phyloP scores from a whole-genome alignment of 1,139 yeast species.

The Magnusiomyces magnusii region DNA sequence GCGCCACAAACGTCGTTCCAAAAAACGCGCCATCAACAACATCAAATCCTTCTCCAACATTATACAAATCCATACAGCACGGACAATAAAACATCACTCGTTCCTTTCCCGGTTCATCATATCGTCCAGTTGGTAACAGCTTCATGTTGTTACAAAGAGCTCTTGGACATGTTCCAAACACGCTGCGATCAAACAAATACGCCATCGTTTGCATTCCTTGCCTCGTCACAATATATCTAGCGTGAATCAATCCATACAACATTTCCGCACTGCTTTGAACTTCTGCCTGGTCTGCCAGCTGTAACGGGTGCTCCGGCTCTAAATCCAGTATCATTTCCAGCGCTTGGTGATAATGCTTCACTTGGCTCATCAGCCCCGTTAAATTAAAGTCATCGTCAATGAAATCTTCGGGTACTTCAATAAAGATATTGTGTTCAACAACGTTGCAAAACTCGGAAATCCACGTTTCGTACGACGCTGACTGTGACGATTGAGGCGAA shows the following conservation, averaged over 20 bases:
- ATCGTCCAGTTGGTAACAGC: constrained; percentile 83
- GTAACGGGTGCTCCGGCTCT: constrained; percentile 58
- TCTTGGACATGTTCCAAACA: constrained; percentile 90
- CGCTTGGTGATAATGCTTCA: constrained; percentile 89
- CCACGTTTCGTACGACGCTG: constrained; percentile 53
- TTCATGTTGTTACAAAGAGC: constrained; percentile 89
- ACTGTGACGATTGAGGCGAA: constrained; percentile 9
- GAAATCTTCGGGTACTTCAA: constrained; percentile 86
- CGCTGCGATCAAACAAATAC: constrained; percentile 82
- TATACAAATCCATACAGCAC: constrained; percentile 80
- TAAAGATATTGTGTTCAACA: constrained; percentile 89
- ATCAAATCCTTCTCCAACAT: constrained; percentile 38
- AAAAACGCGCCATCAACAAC: constrained; percentile 95
- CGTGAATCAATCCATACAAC: constrained; percentile 89
- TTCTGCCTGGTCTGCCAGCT: constrained; percentile 61
- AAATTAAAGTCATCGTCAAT: constrained; percentile 95
- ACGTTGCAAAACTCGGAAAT: constrained; percentile 78
- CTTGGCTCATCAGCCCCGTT: constrained; percentile 79
- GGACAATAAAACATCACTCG: constrained; percentile 93
- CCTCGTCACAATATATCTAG: constrained; percentile 80
- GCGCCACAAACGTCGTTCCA: constrained; percentile 93
- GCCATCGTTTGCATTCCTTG: constrained; percentile 94
- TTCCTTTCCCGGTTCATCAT: constrained; percentile 86
- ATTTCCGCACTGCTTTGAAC: constrained; percentile 88
- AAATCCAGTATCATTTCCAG: constrained; percentile 83